These are phyloP conservation scores for Carex parvula DNA, from an alignment of 176 grass and related monocot genomes.

Conservation along the genomic window DNA sequence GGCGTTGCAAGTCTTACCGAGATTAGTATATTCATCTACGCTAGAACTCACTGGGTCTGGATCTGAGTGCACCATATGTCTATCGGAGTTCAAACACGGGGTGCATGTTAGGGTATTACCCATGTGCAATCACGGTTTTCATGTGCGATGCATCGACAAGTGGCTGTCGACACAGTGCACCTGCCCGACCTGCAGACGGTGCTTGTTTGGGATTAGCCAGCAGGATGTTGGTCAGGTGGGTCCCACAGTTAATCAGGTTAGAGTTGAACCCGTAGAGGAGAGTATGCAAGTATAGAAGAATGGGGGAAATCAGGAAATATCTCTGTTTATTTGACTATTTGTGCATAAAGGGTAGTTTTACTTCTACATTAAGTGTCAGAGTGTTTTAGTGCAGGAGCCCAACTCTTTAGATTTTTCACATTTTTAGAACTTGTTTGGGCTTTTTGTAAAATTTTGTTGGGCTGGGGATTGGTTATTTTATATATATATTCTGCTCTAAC, in stretches of 20 bases:
- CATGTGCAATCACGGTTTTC: conserved; percentile 79
- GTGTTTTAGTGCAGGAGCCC: background rate
- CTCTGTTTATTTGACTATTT: background rate
- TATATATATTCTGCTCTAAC: background rate
- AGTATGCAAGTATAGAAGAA: background rate
- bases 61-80: conserved; percentile 87
- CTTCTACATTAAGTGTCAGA: background rate
- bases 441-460: conserved; percentile 13
- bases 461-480: background rate
- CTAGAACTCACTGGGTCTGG: conserved; percentile 41
- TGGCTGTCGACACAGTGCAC: conserved; percentile 64
- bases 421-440: background rate
- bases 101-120: conserved; percentile 73
- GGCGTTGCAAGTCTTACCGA: conserved; percentile 19
- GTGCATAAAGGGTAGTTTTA: conserved; percentile 19
- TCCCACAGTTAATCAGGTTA: background rate
- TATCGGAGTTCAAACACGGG: conserved; percentile 72
- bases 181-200: conserved; percentile 82
- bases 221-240: background rate
- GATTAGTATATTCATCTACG: conserved; percentile 34
- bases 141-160: conserved; percentile 72
- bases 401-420: background rate
- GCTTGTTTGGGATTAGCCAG: conserved; percentile 36
- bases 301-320: background rate
- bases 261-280: background rate